A percentile compares a stretch with the other conserved stretches of the same genome.
Conservation (phyloP, 108 stramenopile species). For the Stephanodiscus triporus region DNA sequence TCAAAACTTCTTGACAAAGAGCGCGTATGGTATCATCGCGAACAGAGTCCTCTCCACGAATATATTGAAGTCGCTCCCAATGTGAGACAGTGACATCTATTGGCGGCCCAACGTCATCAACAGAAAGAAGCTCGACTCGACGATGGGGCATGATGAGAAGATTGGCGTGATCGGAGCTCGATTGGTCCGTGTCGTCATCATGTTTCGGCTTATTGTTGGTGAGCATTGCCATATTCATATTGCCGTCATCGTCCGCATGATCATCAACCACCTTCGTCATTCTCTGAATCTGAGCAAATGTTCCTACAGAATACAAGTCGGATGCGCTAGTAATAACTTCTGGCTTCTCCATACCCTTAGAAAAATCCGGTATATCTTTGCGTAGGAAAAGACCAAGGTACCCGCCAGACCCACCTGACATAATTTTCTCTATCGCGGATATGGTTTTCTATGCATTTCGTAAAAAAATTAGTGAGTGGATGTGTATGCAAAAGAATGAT, state of each 20-base stretch:
- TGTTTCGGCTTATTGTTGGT: conserved; percentile 14
- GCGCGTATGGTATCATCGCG: conserved; percentile 89
- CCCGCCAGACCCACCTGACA: conserved; percentile 52
- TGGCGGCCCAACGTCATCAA: conserved; percentile 90
- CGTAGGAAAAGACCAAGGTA: conserved; percentile 82
- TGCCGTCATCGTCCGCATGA: conserved; percentile 18
- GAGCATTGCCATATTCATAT: not conserved
- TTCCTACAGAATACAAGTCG: conserved; percentile 81
- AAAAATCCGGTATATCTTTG: conserved; percentile 68
- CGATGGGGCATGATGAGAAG: conserved; percentile 85
- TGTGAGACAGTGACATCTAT: conserved; percentile 89
- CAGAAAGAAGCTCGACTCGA: conserved; percentile 76
- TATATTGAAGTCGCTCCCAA: conserved; percentile 82
- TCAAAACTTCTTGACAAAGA: conserved; percentile 93
- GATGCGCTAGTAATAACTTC: conserved; percentile 74
- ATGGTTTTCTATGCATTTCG: conserved; percentile 55
- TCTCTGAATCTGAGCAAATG: conserved; percentile 85
- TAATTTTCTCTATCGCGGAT: conserved; percentile 69
- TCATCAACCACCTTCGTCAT: conserved; percentile 40
- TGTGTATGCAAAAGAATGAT: too few relatives aligned
- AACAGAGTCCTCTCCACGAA: conserved; percentile 45
- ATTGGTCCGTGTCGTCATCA: conserved; percentile 9
- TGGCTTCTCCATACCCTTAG: conserved; percentile 73
- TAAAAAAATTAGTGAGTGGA: not conserved
- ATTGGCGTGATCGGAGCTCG: conserved; percentile 21